Conservation (phyloP, 176 grass and related monocot species). For the Carex parvula region DNA sequence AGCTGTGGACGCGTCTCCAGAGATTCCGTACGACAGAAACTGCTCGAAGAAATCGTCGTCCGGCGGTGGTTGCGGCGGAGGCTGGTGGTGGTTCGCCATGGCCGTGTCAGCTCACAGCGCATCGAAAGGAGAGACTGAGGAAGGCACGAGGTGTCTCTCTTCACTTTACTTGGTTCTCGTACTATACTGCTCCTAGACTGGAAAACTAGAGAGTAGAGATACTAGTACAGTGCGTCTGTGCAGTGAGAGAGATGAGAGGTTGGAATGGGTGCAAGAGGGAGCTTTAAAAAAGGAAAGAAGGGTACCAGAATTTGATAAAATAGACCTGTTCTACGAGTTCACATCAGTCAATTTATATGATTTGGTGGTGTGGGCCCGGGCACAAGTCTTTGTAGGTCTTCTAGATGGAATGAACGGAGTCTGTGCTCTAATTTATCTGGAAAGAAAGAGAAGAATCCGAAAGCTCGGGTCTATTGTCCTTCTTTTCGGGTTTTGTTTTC, state of each 20-base stretch:
- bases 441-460: conserved; percentile 26
- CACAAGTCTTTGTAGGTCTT: neutral
- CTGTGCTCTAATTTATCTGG: neutral
- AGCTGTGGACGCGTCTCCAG: conserved; percentile 19
- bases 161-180: neutral
- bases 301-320: neutral
- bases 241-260: conserved; percentile 16
- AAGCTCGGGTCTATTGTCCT: conserved; percentile 21
- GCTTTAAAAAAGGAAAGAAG: conserved; percentile 18
- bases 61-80: conserved; percentile 31
- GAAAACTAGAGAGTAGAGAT: neutral
- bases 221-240: neutral
- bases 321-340: neutral
- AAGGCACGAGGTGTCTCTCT: neutral
- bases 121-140: neutral
- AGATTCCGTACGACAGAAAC: conserved; percentile 57
- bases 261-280: conserved; percentile 26
- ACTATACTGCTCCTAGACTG: neutral
- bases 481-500: conserved; percentile 22
- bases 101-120: neutral
- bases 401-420: neutral
- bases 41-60: conserved; percentile 96
- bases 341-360: neutral
- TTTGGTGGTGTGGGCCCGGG: neutral
- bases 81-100: conserved; percentile 66